Conservation (phyloP, 805 yeast species). For the Pichia membranifaciens region DNA sequence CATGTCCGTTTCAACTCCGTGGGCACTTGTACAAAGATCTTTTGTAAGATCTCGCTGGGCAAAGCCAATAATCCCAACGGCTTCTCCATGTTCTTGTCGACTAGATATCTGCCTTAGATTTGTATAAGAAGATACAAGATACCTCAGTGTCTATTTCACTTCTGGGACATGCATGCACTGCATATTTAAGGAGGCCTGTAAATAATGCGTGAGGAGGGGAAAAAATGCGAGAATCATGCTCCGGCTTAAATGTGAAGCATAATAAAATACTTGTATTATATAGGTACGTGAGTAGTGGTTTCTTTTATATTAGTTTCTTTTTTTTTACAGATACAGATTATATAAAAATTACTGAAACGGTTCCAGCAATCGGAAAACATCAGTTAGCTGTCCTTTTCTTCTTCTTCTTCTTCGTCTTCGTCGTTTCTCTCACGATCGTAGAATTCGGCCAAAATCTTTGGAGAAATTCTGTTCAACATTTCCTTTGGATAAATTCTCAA, state of each 20-base stretch:
- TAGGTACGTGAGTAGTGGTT: constrained; percentile 8
- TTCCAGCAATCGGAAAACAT: too few species aligned
- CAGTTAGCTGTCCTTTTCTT: constrained; percentile 2
- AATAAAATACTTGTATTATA: too few species aligned
- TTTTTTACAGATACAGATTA: too few species aligned
- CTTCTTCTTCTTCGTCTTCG: constrained; percentile 27
- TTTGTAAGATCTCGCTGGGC: constrained; percentile 27
- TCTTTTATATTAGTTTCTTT: background rate
- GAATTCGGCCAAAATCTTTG: constrained; percentile 92
- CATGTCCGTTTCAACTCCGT: constrained; percentile 28
- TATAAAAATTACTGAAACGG: too few species aligned
- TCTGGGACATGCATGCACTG: too few species aligned
- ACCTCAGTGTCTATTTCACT: too few species aligned
- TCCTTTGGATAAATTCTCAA: constrained; percentile 99
- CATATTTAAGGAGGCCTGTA: too few species aligned
- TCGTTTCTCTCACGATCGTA: constrained; percentile 78
- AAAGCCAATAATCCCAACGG: constrained; percentile 18
- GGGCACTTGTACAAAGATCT: constrained; percentile 26
- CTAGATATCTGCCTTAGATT: background rate
- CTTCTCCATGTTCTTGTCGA: background rate
- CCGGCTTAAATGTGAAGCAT: too few species aligned
- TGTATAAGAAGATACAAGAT: too few species aligned
- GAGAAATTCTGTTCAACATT: constrained; percentile 96
- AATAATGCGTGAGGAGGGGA: too few species aligned
- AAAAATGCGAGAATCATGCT: too few species aligned